Base-by-base conservation (phyloP, 2,329 filamentous ascomycete genomes). In the Claviceps sp. region DNA sequence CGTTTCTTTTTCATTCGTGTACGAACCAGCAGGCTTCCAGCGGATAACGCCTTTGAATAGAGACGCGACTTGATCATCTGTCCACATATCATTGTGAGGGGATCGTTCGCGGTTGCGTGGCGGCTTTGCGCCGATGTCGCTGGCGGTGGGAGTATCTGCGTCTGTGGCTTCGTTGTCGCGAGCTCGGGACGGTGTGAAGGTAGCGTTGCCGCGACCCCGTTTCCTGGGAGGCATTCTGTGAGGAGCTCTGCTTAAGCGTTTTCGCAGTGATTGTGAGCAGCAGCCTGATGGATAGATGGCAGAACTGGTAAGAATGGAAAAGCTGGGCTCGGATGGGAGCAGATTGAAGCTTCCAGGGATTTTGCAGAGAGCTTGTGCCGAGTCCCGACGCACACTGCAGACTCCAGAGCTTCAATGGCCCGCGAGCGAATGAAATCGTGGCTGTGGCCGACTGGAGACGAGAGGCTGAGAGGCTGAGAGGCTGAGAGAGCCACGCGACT, bases 41-140 rank as follows among this genome's bases (percentile, higher is more conserved):
- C 84, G 79, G 57, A 97, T 90, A 58, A 97, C 85, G 50, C 84
- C 88, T 65, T 96, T 96, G 71, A 95, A 88, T 1, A 98, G 76
- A 42, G 88, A 90, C 1, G 88, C 89, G 58, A 95, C 85, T 67
- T 98, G 93, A 63, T 96, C 91, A 62, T 95, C 90, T 4, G 89
- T 96, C 93, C 93, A 98, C 26, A 84, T 79, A 57, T 91, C 87
- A 52, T 81, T 78, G 48, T 55, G 60, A 11, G 59, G 57, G 5
- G 60, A 58, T 11, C 54, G 54, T 4, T 55, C 56, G 11, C 57
- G 53, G 34, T 62, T 63, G 43, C 52, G 47, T 6, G 61, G 55
- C 16, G 53, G 52, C 3, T 54, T 56, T 20, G 60, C 58, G 7
- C 69, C 65, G 3, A 74, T 70, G 65, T 82, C 73, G 72, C 81